A percentile compares a stretch with the other conserved stretches of the same genome.
These are phyloP conservation scores for Xylaria sp. DNA, from an alignment of 2,329 filamentous ascomycete genomes.

Conservation along the genomic window DNA sequence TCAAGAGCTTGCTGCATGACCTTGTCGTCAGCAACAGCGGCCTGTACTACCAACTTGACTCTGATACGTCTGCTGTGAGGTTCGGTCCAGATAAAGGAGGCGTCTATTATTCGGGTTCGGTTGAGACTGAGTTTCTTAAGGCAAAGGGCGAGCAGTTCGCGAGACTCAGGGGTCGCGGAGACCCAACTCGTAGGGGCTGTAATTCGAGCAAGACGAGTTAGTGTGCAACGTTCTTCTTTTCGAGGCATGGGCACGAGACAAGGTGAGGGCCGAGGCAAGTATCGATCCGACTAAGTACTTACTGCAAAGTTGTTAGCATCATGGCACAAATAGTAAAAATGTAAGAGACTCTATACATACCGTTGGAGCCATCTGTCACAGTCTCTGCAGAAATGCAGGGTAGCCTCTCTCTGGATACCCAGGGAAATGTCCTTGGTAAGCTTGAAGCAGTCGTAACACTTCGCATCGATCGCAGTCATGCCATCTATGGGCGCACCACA, in stretches of 20 bases:
- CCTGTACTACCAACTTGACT: constrained; percentile 92
- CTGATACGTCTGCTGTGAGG: constrained; percentile 89
- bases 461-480: constrained; percentile 74
- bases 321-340: constrained; percentile 57
- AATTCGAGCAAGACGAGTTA: background rate
- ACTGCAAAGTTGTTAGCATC: constrained; percentile 13
- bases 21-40: constrained; percentile 56
- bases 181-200: constrained; percentile 74
- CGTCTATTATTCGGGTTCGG: constrained; percentile 92
- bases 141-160: constrained; percentile 88
- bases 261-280: background rate
- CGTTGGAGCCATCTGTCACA: constrained; percentile 23
- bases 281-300: constrained; percentile 1
- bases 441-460: constrained; percentile 95
- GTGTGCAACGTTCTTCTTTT: background rate
- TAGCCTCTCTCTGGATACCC: constrained; percentile 85
- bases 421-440: constrained; percentile 88
- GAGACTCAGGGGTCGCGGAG: constrained; percentile 75
- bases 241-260: background rate
- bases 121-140: constrained; percentile 78
- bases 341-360: constrained; percentile 3
- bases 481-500: constrained; percentile 95
- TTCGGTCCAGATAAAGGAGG: constrained; percentile 96
- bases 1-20: constrained; percentile 90
- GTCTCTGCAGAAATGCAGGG: constrained; percentile 70